Percentiles rank a stretch among this genome's conserved stretches.
These are phyloP conservation scores for Coix lacrymajobi DNA, from an alignment of 176 grass and related monocot species.

Conservation along the genomic window DNA sequence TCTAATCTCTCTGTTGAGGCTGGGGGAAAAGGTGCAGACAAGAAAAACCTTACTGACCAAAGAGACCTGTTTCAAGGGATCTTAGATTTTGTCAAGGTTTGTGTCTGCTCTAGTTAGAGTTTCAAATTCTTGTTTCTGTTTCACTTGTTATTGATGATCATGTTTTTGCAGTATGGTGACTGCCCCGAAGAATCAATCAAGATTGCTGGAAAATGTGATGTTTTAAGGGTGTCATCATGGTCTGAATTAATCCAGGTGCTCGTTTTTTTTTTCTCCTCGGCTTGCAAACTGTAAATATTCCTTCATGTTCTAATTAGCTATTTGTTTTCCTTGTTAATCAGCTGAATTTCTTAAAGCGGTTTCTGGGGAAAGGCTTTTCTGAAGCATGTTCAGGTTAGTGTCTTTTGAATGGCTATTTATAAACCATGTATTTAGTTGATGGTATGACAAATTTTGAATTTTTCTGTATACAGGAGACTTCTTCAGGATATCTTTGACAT, in stretches of 20 bases:
- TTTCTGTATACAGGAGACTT: constrained; percentile 50
- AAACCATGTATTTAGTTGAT: background rate
- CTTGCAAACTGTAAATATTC: background rate
- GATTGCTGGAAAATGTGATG: constrained; percentile 64
- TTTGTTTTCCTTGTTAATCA: constrained; percentile 34
- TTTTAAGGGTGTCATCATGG: constrained; percentile 81
- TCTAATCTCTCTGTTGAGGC: constrained; percentile 66
- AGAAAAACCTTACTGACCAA: constrained; percentile 96
- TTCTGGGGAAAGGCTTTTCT: constrained; percentile 85
- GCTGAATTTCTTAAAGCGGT: constrained; percentile 87
- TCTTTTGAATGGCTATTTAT: background rate
- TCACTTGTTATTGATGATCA: background rate
- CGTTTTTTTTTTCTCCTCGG: background rate
- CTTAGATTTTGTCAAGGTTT: constrained; percentile 82
- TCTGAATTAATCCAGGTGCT: constrained; percentile 80
- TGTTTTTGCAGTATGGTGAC: constrained; percentile 46
- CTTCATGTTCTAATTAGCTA: background rate
- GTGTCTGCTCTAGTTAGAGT: background rate
- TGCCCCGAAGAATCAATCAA: constrained; percentile 71
- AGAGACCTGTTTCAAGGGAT: constrained; percentile 82
- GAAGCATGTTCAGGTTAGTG: constrained; percentile 80
- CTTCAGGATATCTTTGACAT: constrained; percentile 88
- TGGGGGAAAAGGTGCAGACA: constrained; percentile 81
- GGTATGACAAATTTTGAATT: background rate
- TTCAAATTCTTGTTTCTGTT: background rate